phyloP scores from a whole-genome alignment of 2,329 filamentous ascomycete species.

The Botrytis tulipae region DNA sequence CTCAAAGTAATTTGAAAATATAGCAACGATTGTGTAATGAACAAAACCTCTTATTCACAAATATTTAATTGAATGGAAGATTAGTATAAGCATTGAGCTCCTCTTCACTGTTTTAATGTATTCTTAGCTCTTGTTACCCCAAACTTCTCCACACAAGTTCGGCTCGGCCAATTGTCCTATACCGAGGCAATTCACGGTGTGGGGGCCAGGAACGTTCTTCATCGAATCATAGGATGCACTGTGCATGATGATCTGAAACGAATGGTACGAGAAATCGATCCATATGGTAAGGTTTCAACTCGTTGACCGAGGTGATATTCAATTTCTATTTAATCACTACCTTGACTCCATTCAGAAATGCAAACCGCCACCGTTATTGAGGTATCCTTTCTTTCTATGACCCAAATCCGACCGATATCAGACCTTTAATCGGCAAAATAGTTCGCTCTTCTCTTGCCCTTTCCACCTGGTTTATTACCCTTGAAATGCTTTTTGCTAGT shows the following conservation, averaged over 20 bases:
- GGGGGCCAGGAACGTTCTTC: not conserved
- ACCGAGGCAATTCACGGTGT: slow-evolving; percentile 27
- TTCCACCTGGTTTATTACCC: slow-evolving; percentile 61
- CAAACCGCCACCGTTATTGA: slow-evolving; percentile 15
- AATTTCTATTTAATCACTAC: slow-evolving; percentile 13
- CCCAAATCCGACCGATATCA: slow-evolving; percentile 16
- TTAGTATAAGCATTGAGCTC: not conserved
- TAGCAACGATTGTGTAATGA: not conserved
- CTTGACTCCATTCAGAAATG: slow-evolving; percentile 13
- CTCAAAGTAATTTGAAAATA: not conserved
- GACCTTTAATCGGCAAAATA: slow-evolving; percentile 38
- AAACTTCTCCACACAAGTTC: slow-evolving; percentile 29
- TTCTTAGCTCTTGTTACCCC: slow-evolving; percentile 16
- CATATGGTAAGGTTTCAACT: not conserved
- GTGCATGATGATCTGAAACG: not conserved
- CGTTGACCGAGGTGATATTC: not conserved
- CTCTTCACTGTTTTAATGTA: not conserved
- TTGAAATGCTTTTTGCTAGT: slow-evolving; percentile 93
- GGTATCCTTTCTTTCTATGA: slow-evolving; percentile 20
- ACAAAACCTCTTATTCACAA: not conserved
- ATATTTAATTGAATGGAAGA: not conserved
- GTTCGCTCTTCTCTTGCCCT: slow-evolving; percentile 42
- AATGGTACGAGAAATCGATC: slow-evolving; percentile 1
- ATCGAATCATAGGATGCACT: not conserved
- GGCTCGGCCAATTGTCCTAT: slow-evolving; percentile 22